phyloP scores from a whole-genome alignment of 192 early-diverging fungal species.

The Coemansia sp. region DNA sequence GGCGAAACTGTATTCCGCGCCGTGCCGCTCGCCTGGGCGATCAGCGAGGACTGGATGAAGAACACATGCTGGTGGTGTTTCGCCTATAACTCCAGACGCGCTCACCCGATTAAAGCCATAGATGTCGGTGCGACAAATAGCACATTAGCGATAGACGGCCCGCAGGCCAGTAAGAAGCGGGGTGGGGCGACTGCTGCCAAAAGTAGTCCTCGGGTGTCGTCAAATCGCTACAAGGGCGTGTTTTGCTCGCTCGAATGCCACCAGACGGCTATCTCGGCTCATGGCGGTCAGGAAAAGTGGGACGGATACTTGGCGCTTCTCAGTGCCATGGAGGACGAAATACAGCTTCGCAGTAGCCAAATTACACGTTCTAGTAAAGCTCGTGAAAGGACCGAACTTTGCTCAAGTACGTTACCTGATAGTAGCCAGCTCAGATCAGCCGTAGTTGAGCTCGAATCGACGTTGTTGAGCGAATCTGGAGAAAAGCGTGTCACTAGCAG shows the following conservation, averaged over 20 bases:
- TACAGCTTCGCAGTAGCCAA: slow-evolving; percentile 6
- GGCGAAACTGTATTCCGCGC: slow-evolving; percentile 43
- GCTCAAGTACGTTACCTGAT: neutral
- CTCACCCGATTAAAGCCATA: slow-evolving; percentile 29
- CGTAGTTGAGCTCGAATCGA: neutral
- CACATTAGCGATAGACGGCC: neutral
- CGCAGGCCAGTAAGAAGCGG: neutral
- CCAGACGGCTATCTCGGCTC: slow-evolving; percentile 22
- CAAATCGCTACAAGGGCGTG: slow-evolving; percentile 30
- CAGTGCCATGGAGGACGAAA: slow-evolving; percentile 19
- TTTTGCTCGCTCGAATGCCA: slow-evolving; percentile 42
- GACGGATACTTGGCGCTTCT: slow-evolving; percentile 25
- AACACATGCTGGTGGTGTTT: slow-evolving; percentile 54
- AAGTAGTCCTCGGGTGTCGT: neutral
- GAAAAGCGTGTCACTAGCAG: neutral
- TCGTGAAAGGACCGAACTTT: neutral
- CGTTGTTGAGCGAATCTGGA: neutral
- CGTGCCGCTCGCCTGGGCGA: slow-evolving; percentile 37
- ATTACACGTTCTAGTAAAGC: neutral
- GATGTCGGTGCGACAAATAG: neutral
- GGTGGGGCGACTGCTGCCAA: neutral
- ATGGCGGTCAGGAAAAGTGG: slow-evolving; percentile 37
- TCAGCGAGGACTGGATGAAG: slow-evolving; percentile 45
- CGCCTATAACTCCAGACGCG: slow-evolving; percentile 20
- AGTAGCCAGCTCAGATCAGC: neutral